These are phyloP conservation scores for Luvunga scandens DNA, from an alignment of 345 rosid genomes.

Conservation along the genomic window DNA sequence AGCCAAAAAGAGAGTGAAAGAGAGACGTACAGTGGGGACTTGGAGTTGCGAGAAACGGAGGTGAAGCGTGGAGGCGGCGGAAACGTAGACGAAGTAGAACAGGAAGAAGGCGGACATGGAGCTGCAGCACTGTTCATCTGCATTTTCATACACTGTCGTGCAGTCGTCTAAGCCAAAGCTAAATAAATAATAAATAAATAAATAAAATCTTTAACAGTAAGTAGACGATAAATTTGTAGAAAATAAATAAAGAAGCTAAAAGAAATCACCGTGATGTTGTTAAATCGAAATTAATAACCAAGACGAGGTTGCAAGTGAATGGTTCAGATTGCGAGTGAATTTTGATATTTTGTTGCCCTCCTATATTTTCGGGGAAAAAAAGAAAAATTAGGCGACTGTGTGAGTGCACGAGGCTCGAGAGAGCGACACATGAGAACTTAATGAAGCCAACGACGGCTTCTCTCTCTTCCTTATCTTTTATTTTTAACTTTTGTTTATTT, in stretches of 20 bases:
- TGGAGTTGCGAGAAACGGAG: conserved; percentile 24
- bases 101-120: conserved; percentile 30
- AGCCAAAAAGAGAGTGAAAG: background rate
- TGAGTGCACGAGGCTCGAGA: background rate
- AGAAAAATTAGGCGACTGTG: no score
- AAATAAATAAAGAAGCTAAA: no score
- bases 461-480: background rate
- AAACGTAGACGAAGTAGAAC: conserved; percentile 42
- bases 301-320: background rate
- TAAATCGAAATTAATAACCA: background rate
- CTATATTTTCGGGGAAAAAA: conserved; percentile 10
- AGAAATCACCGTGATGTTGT: background rate
- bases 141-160: background rate
- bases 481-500: background rate
- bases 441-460: background rate
- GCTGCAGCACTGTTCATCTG: background rate
- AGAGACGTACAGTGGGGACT: conserved; percentile 29
- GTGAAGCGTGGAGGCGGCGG: conserved; percentile 37
- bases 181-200: no score
- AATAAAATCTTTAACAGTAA: no score
- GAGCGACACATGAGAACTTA: conserved; percentile 20
- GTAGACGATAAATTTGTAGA: background rate
- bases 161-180: background rate
- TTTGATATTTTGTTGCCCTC: conserved; percentile 5
- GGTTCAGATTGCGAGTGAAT: background rate